Conservation (phyloP, 2,329 filamentous ascomycete genomes). For the Calonectria ilicicola region DNA sequence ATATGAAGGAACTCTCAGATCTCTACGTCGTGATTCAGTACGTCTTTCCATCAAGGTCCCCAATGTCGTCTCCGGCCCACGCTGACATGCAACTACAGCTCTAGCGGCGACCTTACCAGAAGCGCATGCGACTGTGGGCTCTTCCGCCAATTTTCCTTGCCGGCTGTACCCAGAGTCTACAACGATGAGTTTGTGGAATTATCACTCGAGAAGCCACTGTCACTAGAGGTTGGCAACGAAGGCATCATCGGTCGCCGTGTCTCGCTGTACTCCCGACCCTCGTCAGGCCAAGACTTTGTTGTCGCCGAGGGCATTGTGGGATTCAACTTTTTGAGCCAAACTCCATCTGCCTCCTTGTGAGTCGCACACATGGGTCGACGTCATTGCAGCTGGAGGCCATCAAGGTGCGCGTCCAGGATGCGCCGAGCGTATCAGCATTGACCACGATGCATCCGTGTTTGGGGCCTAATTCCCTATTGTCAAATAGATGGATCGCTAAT, state of each 20-base stretch:
- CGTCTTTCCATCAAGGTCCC: slow-evolving; percentile 28
- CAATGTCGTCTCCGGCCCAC: neutral
- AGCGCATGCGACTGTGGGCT: slow-evolving; percentile 55
- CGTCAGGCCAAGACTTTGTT: slow-evolving; percentile 43
- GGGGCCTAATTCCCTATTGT: neutral
- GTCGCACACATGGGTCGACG: neutral
- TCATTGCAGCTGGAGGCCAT: slow-evolving; percentile 20
- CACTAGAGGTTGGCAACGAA: slow-evolving; percentile 56
- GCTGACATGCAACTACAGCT: slow-evolving; percentile 41
- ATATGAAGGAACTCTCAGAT: slow-evolving; percentile 30
- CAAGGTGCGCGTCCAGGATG: slow-evolving; percentile 25
- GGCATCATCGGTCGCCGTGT: slow-evolving; percentile 63
- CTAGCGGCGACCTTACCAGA: slow-evolving; percentile 57
- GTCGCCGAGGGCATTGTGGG: slow-evolving; percentile 64
- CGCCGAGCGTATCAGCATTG: neutral
- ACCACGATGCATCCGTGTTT: neutral
- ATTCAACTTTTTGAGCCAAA: slow-evolving; percentile 53
- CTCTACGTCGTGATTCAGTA: slow-evolving; percentile 60
- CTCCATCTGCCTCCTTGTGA: slow-evolving; percentile 19
- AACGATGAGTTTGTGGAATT: slow-evolving; percentile 46
- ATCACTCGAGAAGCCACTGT: slow-evolving; percentile 52
- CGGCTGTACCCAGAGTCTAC: slow-evolving; percentile 19
- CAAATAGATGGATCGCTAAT: neutral
- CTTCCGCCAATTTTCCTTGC: slow-evolving; percentile 53
- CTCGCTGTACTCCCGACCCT: slow-evolving; percentile 49